A percentile compares a stretch with the other conserved stretches of the same genome.
Conservation (phyloP, 108 stramenopile species). For the Stephanodiscus minutulus region DNA sequence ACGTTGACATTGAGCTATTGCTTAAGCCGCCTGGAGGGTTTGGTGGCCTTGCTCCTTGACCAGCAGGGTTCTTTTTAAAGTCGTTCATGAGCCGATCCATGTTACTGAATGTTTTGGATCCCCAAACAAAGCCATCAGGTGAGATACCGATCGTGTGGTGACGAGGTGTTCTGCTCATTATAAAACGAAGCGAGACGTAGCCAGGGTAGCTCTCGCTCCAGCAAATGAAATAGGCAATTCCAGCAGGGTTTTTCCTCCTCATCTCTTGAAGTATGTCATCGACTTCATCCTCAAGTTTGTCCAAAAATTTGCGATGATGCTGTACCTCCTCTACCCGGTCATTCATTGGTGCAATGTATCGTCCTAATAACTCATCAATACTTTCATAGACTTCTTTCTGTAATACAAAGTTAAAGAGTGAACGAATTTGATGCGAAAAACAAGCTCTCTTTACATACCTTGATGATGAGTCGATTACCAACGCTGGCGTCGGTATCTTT, state of each 20-base stretch:
- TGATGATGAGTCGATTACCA: slow-evolving; percentile 80
- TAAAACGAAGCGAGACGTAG: slow-evolving; percentile 75
- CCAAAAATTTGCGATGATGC: slow-evolving; percentile 82
- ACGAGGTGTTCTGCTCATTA: slow-evolving; percentile 63
- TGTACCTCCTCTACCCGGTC: slow-evolving; percentile 81
- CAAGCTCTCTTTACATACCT: slow-evolving; percentile 40
- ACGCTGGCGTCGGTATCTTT: slow-evolving; percentile 88
- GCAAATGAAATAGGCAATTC: slow-evolving; percentile 76
- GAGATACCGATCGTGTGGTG: slow-evolving; percentile 80
- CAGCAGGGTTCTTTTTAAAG: slow-evolving; percentile 86
- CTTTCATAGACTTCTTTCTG: slow-evolving; percentile 81
- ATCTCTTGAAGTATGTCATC: slow-evolving; percentile 69
- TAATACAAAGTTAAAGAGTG: background rate
- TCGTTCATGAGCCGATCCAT: slow-evolving; percentile 80
- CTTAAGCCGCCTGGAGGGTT: slow-evolving; percentile 16
- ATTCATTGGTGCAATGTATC: slow-evolving; percentile 89
- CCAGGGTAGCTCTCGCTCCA: slow-evolving; percentile 89
- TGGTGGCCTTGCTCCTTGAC: slow-evolving; percentile 27
- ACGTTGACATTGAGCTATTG: slow-evolving; percentile 17
- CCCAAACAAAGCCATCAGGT: slow-evolving; percentile 82
- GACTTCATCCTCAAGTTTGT: slow-evolving; percentile 75
- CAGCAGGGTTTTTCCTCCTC: slow-evolving; percentile 60
- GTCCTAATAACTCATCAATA: slow-evolving; percentile 86
- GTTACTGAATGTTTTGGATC: slow-evolving; percentile 53
- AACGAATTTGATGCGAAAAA: slow-evolving; percentile 2